Evolutionary conservation across 305 asterid species (phyloP), one percentile per base, ranked within the genome.

Genomic region (Fraxinus xanthoxyloides): DNA sequence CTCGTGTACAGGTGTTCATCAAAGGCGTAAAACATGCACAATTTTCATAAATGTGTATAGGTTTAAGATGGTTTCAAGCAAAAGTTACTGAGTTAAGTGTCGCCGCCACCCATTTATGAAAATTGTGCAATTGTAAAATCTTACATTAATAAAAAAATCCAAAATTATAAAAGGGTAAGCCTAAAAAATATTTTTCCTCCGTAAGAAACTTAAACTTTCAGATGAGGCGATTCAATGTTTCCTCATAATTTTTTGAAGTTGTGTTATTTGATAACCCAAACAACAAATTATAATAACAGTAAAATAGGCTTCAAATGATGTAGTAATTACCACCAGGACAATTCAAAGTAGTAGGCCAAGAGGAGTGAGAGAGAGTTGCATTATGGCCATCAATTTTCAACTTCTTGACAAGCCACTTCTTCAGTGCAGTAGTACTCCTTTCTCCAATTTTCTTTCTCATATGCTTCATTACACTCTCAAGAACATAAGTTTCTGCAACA

Each of bases 361-460:
- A 78, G 23, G 89, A 48, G 38, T 65, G 84, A 30, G 85, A 78
- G 6, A 83, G 81, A 75, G 83, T 73, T 74, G 85, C 83, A 78
- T 59, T 77, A 43, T 48, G 84, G 3, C 89, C 83, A 67, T 83
- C 81, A 46, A 34, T 81, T 54, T 46, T 86, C 69, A 86, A 56
- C 19, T 35, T 74, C 76, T 72, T 51, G 30, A 81, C 80, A 36
- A 86, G 78, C 85, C 89, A 80, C 24, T 86, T 80, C 85, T 30
- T 86, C 40, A 79, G 28, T 32, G 48, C 36, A 3, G 5, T 17
- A 38, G 8, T 10, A 12, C 21, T n/a, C 5, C 38, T 79, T 6
- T 9, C 79, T 63, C 31, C 85, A 30, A 32, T 74, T 26, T 80
- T 80, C 38, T 80, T 56, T 74, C 78, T 77, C 79, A 80, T 9